Conservation (phyloP, 1,139 yeast genomes). For the Meyerozyma guilliermondii region DNA sequence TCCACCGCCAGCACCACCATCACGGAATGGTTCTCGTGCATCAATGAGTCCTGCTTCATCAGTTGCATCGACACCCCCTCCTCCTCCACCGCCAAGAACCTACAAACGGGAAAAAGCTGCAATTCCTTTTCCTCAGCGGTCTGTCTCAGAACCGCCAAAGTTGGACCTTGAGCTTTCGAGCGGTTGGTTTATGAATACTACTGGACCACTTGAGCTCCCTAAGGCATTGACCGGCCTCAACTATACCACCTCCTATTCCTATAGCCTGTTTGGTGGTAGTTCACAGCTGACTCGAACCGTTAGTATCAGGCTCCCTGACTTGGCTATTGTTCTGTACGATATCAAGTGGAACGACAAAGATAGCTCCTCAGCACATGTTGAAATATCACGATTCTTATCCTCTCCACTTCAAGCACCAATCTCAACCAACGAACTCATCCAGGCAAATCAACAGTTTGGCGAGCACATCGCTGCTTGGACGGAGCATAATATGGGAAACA, state of each 20-base stretch:
- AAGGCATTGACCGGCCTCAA: slow-evolving; percentile 29
- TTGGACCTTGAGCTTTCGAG: slow-evolving; percentile 37
- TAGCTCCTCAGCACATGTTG: slow-evolving; percentile 15
- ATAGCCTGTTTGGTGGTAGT: slow-evolving; percentile 8
- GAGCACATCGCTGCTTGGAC: slow-evolving; percentile 61
- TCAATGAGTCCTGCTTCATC: neutral
- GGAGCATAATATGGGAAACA: slow-evolving; percentile 48
- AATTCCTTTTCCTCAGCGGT: slow-evolving; percentile 7
- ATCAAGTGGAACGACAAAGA: slow-evolving; percentile 42
- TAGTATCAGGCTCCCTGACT: slow-evolving; percentile 44
- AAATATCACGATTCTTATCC: slow-evolving; percentile 38
- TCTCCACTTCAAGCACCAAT: slow-evolving; percentile 39
- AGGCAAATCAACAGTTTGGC: slow-evolving; percentile 41
- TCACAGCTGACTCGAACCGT: slow-evolving; percentile 17
- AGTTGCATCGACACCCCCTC: slow-evolving; percentile 21
- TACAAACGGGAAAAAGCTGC: slow-evolving; percentile 20
- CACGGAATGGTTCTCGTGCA: slow-evolving; percentile 5
- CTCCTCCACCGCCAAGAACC: slow-evolving; percentile 34
- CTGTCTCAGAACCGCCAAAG: slow-evolving; percentile 22
- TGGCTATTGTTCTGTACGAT: slow-evolving; percentile 41
- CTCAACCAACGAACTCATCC: slow-evolving; percentile 31
- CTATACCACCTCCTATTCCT: slow-evolving; percentile 26
- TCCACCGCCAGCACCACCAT: slow-evolving; percentile 11
- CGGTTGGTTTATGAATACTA: slow-evolving; percentile 41
- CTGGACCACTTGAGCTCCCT: slow-evolving; percentile 27